Evolutionary conservation across 345 rosid species (phyloP).

Genomic region (Eucalyptus pauciflora): DNA sequence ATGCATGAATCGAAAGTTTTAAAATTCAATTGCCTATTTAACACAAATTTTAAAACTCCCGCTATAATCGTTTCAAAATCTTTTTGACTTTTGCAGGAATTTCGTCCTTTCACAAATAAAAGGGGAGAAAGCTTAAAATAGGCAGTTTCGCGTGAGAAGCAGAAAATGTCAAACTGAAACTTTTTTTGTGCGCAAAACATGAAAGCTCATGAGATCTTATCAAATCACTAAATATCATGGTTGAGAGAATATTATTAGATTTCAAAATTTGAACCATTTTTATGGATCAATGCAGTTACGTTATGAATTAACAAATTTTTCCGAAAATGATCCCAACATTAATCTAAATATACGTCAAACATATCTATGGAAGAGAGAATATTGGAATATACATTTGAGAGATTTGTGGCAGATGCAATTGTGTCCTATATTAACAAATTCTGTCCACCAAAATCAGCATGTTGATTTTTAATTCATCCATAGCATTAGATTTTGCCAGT

Average conservation of each 20-base stretch:
- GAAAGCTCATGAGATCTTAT: not conserved
- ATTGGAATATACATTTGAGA: not conserved
- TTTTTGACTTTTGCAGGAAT: not conserved
- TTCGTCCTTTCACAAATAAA: not conserved
- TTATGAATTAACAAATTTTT: not conserved
- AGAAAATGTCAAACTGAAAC: not conserved
- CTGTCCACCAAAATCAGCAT: not conserved
- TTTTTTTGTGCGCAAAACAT: not conserved
- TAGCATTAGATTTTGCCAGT: not conserved
- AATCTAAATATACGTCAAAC: not conserved
- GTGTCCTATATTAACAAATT: not conserved
- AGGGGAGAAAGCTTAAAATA: not conserved
- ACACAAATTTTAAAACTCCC: not conserved
- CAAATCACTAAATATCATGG: not conserved
- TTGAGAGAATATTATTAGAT: not conserved
- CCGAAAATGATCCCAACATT: not conserved
- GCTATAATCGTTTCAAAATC: not conserved
- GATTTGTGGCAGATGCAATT: not conserved
- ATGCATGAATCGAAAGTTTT: not conserved
- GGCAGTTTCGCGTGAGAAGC: not conserved
- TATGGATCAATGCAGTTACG: not conserved
- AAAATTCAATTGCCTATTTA: not conserved
- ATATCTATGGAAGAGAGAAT: not conserved
- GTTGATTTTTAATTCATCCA: not conserved
- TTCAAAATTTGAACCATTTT: not conserved